Evolutionary conservation across 345 rosid species (phyloP).

Genomic region (Noccaea bulbosa): DNA sequence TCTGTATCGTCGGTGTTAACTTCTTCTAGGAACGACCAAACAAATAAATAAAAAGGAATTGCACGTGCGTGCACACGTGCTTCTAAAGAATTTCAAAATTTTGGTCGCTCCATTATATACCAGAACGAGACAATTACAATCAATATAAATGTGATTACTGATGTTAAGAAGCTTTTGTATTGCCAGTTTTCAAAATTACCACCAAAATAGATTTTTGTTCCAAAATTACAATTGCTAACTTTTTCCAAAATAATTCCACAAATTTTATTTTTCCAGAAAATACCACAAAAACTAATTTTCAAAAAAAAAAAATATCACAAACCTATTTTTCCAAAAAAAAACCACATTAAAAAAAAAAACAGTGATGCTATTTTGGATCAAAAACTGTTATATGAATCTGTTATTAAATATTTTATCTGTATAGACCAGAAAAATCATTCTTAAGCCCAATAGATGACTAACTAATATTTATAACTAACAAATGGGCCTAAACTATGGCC

Average conservation of each 20-base stretch:
- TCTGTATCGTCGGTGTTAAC: constrained; percentile 11
- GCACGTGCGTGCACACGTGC: constrained; percentile 34
- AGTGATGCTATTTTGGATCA: too few relatives aligned
- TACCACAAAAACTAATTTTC: too few relatives aligned
- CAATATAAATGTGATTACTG: background rate
- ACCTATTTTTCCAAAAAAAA: too few relatives aligned
- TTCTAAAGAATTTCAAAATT: background rate
- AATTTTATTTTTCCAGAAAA: too few relatives aligned
- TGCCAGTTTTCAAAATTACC: background rate
- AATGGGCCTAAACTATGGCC: constrained; percentile 16
- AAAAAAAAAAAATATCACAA: too few relatives aligned
- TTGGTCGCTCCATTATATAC: constrained; percentile 11
- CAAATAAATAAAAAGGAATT: background rate
- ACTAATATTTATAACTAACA: background rate
- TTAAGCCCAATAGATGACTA: constrained; percentile 21
- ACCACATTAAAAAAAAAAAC: too few relatives aligned
- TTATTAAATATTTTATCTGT: background rate
- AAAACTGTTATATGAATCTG: too few relatives aligned
- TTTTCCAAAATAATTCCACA: too few relatives aligned
- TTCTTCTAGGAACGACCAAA: constrained; percentile 2
- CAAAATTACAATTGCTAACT: too few relatives aligned
- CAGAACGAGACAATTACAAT: background rate
- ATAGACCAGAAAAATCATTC: background rate
- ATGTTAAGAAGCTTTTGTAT: background rate
- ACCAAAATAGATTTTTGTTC: too few relatives aligned